phyloP scores from a whole-genome alignment of 345 rosid genomes.

The Passiflora organensis region DNA sequence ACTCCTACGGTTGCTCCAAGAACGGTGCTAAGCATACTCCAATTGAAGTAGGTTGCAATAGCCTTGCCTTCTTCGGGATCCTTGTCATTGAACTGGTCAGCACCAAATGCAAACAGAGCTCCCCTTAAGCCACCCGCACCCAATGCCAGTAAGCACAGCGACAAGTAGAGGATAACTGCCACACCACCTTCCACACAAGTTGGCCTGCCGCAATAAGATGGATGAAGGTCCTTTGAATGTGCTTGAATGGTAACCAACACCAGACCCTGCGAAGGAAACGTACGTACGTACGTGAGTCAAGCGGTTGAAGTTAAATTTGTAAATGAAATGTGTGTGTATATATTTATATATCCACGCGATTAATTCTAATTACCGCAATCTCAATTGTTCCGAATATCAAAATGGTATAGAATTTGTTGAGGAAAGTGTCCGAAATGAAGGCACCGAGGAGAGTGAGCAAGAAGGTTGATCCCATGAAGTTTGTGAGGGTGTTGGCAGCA shows the following conservation, averaged over 20 bases:
- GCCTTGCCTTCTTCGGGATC: conserved; percentile 38
- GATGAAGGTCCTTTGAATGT: conserved; percentile 31
- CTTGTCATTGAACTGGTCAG: conserved; percentile 46
- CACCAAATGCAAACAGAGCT: conserved; percentile 43
- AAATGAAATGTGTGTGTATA: neutral
- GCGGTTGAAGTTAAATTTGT: neutral
- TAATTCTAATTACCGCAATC: conserved; percentile 24
- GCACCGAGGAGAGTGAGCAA: conserved; percentile 48
- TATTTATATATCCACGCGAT: neutral
- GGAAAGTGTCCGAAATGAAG: conserved; percentile 52
- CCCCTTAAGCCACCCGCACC: conserved; percentile 44
- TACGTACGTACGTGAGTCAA: neutral
- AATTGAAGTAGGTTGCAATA: conserved; percentile 45
- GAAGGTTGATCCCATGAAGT: conserved; percentile 50
- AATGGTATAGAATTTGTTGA: conserved; percentile 32
- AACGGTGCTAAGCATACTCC: conserved; percentile 22
- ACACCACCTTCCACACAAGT: conserved; percentile 35
- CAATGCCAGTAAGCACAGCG: conserved; percentile 35
- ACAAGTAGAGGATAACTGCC: conserved; percentile 31
- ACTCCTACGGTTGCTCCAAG: conserved; percentile 44
- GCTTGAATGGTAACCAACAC: conserved; percentile 54
- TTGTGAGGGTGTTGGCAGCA: conserved; percentile 47
- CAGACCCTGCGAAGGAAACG: conserved; percentile 23
- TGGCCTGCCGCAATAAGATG: conserved; percentile 23
- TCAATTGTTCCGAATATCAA: conserved; percentile 39